These are phyloP conservation scores for Uncinocarpus reesii DNA, from an alignment of 2,329 filamentous ascomycete species.

Conservation along the genomic window DNA sequence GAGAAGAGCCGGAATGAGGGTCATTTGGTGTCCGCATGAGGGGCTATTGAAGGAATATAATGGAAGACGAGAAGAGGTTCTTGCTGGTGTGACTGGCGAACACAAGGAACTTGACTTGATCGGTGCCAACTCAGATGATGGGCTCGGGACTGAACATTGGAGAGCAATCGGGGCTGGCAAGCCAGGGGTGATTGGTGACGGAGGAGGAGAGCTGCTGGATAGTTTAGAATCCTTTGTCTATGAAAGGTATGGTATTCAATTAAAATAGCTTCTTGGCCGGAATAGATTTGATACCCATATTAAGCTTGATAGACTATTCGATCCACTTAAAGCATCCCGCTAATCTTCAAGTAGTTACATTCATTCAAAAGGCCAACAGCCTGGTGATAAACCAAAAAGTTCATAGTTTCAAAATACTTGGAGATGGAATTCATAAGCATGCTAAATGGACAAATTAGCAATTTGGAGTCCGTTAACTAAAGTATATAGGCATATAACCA, in stretches of 20 bases:
- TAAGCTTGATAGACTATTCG: too few species aligned
- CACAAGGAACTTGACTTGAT: slow-evolving; percentile 45
- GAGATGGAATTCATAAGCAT: too few species aligned
- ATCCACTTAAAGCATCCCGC: too few species aligned
- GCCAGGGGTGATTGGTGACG: slow-evolving; percentile 50
- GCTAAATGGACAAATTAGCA: too few species aligned
- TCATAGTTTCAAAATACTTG: too few species aligned
- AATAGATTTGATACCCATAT: background rate
- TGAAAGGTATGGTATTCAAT: slow-evolving; percentile 47
- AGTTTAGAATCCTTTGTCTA: slow-evolving; percentile 53
- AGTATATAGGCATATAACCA: too few species aligned
- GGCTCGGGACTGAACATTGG: slow-evolving; percentile 25
- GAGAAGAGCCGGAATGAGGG: slow-evolving; percentile 83
- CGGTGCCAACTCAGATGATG: slow-evolving; percentile 31
- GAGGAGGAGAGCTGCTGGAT: slow-evolving; percentile 45
- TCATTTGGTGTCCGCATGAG: slow-evolving; percentile 82
- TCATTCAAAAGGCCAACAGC: too few species aligned
- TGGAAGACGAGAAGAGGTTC: slow-evolving; percentile 66
- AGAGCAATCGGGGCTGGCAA: slow-evolving; percentile 37
- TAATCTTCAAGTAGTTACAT: background rate
- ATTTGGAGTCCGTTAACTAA: too few species aligned
- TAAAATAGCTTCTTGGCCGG: too few species aligned
- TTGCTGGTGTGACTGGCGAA: slow-evolving; percentile 71
- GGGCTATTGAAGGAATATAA: slow-evolving; percentile 65
- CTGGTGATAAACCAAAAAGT: too few species aligned